Conservation (phyloP, 768 basidiomycete genomes). For the Phylloporus sp. region DNA sequence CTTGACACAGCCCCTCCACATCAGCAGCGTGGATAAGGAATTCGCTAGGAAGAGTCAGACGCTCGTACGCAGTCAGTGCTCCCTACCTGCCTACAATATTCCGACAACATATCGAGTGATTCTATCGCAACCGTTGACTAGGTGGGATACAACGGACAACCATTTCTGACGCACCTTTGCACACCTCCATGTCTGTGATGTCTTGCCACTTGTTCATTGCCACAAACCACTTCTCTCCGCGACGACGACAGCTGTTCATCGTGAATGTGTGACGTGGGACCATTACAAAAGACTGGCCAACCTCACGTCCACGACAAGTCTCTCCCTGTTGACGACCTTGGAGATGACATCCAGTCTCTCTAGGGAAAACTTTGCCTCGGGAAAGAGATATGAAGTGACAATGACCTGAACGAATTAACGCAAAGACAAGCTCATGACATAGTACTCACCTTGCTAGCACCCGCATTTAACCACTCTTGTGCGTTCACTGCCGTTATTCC, state of each 20-base stretch:
- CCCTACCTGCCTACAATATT: slow-evolving; percentile 69
- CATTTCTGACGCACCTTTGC: slow-evolving; percentile 51
- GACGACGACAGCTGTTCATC: slow-evolving; percentile 71
- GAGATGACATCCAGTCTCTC: slow-evolving; percentile 65
- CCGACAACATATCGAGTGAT: slow-evolving; percentile 68
- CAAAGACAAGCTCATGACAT: background rate
- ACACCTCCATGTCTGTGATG: slow-evolving; percentile 91
- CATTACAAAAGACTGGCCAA: slow-evolving; percentile 27
- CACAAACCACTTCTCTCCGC: slow-evolving; percentile 79
- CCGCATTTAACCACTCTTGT: slow-evolving; percentile 75
- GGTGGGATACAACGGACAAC: background rate
- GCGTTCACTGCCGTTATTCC: slow-evolving; percentile 86
- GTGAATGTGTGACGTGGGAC: background rate
- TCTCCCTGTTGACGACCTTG: slow-evolving; percentile 70
- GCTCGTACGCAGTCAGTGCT: background rate
- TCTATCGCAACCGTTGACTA: slow-evolving; percentile 42
- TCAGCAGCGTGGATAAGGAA: slow-evolving; percentile 98
- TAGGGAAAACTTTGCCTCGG: slow-evolving; percentile 71
- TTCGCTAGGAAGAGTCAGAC: slow-evolving; percentile 54
- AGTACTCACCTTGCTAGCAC: slow-evolving; percentile 77
- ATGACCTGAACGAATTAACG: slow-evolving; percentile 63
- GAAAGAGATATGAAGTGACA: slow-evolving; percentile 96
- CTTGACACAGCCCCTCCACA: slow-evolving; percentile 95
- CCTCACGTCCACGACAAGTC: slow-evolving; percentile 94
- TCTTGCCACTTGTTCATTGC: slow-evolving; percentile 99